A percentile compares a stretch with the other conserved stretches of the same genome.
These are phyloP conservation scores for Phialocephala subalpina DNA, from an alignment of 2,329 filamentous ascomycete species.

Conservation along the genomic window DNA sequence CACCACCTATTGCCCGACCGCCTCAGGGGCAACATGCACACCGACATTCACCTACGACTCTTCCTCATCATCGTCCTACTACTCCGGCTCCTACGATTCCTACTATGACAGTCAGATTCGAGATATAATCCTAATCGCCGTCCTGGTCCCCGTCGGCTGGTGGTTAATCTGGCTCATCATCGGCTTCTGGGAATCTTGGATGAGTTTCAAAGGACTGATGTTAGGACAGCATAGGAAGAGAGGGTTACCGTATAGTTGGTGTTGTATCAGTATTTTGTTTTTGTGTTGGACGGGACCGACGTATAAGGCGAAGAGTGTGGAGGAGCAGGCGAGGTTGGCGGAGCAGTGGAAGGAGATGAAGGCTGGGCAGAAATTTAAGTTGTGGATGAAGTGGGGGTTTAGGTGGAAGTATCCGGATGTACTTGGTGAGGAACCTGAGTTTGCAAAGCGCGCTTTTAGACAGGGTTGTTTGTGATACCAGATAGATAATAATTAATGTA, in stretches of 20 bases:
- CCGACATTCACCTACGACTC: conserved; percentile 18
- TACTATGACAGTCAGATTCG: conserved; percentile 15
- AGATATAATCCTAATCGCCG: conserved; percentile 23
- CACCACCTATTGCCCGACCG: conserved; percentile 23
- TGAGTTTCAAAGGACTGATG: conserved; percentile 36
- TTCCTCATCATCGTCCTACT: neutral
- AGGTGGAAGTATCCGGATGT: conserved; percentile 36
- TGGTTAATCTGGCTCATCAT: conserved; percentile 29
- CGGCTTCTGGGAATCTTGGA: conserved; percentile 32
- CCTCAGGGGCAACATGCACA: conserved; percentile 24
- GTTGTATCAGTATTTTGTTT: conserved; percentile 31
- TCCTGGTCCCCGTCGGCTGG: conserved; percentile 31
- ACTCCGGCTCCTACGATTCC: conserved; percentile 6
- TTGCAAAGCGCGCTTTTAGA: conserved; percentile 32
- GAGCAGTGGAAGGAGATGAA: conserved; percentile 30
- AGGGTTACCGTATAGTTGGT: conserved; percentile 34
- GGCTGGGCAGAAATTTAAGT: conserved; percentile 29
- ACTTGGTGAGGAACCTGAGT: conserved; percentile 32
- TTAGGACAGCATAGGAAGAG: conserved; percentile 32
- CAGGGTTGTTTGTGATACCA: conserved; percentile 25
- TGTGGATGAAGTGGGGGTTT: conserved; percentile 37
- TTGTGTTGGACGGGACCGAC: conserved; percentile 34
- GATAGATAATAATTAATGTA: conserved; percentile 4
- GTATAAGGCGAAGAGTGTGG: conserved; percentile 34
- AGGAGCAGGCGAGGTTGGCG: conserved; percentile 31